Conservation (phyloP, 2,329 filamentous ascomycete genomes). For the Claviceps humidiphila region DNA sequence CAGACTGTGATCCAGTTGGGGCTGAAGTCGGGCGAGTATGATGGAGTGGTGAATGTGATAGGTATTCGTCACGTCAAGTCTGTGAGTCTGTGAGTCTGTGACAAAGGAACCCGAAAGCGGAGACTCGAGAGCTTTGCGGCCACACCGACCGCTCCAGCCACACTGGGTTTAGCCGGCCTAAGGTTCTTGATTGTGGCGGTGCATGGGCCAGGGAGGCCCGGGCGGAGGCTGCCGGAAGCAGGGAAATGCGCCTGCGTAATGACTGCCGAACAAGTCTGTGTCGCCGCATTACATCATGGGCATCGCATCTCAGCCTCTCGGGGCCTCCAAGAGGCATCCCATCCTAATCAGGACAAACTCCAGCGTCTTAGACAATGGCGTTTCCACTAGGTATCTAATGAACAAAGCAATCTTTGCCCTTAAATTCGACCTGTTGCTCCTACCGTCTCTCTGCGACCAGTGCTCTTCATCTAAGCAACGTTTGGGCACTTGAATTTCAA, state of each 20-base stretch:
- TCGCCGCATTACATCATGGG: slow-evolving; percentile 14
- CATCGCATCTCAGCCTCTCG: neutral
- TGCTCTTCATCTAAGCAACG: neutral
- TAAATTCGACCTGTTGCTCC: neutral
- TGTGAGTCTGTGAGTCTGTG: neutral
- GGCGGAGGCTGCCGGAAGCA: slow-evolving; percentile 2
- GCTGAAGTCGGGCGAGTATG: neutral
- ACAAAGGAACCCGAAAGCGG: neutral
- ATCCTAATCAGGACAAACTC: neutral
- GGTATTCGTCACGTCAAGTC: neutral
- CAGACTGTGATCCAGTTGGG: neutral
- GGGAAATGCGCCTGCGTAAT: neutral
- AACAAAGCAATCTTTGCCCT: neutral
- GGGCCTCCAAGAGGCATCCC: neutral
- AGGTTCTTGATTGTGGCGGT: slow-evolving; percentile 3
- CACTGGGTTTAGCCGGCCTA: neutral
- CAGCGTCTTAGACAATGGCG: neutral
- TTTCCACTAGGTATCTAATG: no score
- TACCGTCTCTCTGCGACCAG: neutral
- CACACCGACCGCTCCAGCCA: neutral
- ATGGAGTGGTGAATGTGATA: neutral
- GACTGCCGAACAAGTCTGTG: neutral
- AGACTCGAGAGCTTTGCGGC: neutral
- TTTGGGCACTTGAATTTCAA: neutral
- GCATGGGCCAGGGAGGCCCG: neutral